These are phyloP conservation scores for Rosa rugosa DNA, from an alignment of 306 rosid genomes.

Conservation along the genomic window DNA sequence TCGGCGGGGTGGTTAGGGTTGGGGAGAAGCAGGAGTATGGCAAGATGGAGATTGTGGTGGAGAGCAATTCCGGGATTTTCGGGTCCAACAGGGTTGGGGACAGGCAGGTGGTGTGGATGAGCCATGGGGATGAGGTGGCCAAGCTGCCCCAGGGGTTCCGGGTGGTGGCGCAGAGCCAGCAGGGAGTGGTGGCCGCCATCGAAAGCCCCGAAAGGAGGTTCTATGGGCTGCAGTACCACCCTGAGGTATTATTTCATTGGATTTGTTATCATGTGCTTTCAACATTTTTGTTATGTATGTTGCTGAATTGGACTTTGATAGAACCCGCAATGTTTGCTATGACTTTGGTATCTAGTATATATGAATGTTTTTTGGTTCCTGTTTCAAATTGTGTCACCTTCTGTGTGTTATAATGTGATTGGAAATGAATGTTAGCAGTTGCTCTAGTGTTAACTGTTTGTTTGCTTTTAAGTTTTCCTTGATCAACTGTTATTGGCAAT, in stretches of 20 bases:
- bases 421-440: neutral
- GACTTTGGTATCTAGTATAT: neutral
- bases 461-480: too few species aligned
- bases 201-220: constrained; percentile 56
- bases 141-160: constrained; percentile 63
- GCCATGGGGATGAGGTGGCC: constrained; percentile 90
- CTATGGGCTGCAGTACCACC: constrained; percentile 91
- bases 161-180: constrained; percentile 74
- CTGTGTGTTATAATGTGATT: neutral
- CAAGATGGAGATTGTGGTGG: constrained; percentile 75
- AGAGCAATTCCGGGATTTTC: constrained; percentile 42
- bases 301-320: neutral
- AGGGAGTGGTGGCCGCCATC: constrained; percentile 74
- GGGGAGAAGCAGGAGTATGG: constrained; percentile 92
- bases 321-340: neutral
- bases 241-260: constrained; percentile 53
- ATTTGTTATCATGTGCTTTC: neutral
- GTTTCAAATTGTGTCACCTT: too few species aligned
- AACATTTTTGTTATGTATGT: too few species aligned
- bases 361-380: too few species aligned
- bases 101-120: constrained; percentile 83
- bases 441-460: too few species aligned
- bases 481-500: neutral
- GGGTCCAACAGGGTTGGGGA: constrained; percentile 46
- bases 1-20: constrained; percentile 72